Evolutionary conservation across 2,329 filamentous ascomycete genomes (phyloP), one percentile per base, ranked within the genome.

Genomic region (Xylariaceae sp.): DNA sequence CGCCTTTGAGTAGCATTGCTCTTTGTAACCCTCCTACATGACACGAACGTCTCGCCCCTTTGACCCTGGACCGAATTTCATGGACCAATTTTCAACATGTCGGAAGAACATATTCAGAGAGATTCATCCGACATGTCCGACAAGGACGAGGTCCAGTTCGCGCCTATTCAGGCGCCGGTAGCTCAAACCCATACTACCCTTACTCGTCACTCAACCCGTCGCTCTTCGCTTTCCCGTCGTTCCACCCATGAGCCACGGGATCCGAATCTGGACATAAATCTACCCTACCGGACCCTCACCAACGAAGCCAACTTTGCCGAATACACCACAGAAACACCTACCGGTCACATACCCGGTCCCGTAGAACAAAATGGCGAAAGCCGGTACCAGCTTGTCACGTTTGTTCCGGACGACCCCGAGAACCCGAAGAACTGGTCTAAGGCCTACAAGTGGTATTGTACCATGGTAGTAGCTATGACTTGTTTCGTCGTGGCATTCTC

Each of bases 371-470:
- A 67, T 20, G 61, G 65, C 19, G 47, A 64, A 18, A 52, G 49
- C n/a, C 68, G 66, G 12, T 81, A 82, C 70, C 75, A 76, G 62
- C 76, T 90, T 9, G 86, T 90, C 32, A 89, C 87, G 0, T 96
- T 95, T 68, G 82, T 79, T 3, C 80, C 87, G 2, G 77, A 86
- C 56, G 90, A 95, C 70, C 82, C 84, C 0, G 89, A 87, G 61
- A 93, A 93, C 67, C 90, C 91, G 0, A 93, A 93, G 79, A 95
- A 93, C 73, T 95, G 89, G 89, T 85, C 82, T 54, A 91, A 91
- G 72, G 77, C 75, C 1, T 88, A 78, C 72, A 95, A 93, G 74
- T 93, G 90, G 90, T 90, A 88, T 67, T 88, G 85, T 68, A 96
- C 91, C 20, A 91, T 96, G 88, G 85, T 91, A 16, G 90, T 96